These are phyloP conservation scores for Saposhnikovia divaricata DNA, from an alignment of 129 eudicot genomes.

Conservation along the genomic window DNA sequence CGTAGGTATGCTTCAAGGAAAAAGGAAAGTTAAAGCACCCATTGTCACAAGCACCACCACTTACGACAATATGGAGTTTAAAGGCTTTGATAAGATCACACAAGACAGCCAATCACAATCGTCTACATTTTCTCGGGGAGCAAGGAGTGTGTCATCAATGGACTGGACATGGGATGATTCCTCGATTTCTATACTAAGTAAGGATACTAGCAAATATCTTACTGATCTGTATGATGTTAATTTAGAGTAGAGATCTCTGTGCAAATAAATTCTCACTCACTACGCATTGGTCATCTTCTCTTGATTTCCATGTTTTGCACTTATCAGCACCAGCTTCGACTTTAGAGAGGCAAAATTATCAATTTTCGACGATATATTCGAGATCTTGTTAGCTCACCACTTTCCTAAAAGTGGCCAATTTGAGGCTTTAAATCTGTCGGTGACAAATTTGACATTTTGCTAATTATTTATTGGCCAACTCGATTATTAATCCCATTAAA, in stretches of 20 bases:
- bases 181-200: slow-evolving; percentile 24
- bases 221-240: slow-evolving; percentile 33
- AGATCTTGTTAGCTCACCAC: no score
- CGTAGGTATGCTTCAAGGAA: slow-evolving; percentile 74
- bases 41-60: slow-evolving; percentile 24
- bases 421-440: no score
- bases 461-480: no score
- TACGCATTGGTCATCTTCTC: no score
- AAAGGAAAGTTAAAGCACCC: slow-evolving; percentile 53
- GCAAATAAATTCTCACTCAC: no score
- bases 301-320: no score
- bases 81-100: slow-evolving; percentile 43
- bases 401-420: no score
- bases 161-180: slow-evolving; percentile 61
- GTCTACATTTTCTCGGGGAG: slow-evolving; percentile 31
- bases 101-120: slow-evolving; percentile 50
- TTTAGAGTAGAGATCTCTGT: background rate
- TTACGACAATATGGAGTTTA: slow-evolving; percentile 41
- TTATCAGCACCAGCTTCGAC: no score
- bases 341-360: no score
- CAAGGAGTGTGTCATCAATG: slow-evolving; percentile 25
- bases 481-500: no score
- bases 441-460: no score
- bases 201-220: slow-evolving; percentile 32
- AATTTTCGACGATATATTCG: no score